phyloP scores from a whole-genome alignment of 176 grass and related monocot species.

The Tillandsia fasciculata region DNA sequence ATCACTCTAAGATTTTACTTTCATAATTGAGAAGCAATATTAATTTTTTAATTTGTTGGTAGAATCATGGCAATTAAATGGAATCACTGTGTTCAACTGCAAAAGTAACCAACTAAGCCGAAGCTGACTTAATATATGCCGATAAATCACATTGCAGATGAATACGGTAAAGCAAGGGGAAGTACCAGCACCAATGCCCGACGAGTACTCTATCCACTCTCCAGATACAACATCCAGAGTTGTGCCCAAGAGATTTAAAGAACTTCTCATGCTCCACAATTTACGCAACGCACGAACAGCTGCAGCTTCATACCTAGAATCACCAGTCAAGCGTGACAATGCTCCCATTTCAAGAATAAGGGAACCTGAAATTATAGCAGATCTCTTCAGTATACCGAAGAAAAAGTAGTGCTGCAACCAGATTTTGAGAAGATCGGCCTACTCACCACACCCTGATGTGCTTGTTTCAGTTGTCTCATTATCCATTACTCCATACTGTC shows the following conservation, averaged over 20 bases:
- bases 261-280: conserved; percentile 99
- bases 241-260: conserved; percentile 89
- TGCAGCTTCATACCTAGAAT: conserved; percentile 84
- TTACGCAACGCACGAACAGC: conserved; percentile 82
- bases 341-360: conserved; percentile 98
- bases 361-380: conserved; percentile 42
- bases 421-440: conserved; percentile 7
- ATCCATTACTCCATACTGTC: conserved; percentile 82
- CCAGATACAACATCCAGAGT: conserved; percentile 84
- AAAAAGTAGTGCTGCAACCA: conserved; percentile 12
- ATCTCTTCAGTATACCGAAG: conserved; percentile 19
- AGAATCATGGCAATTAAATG: not conserved
- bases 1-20: not conserved
- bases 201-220: conserved; percentile 93
- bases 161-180: conserved; percentile 19
- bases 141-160: not conserved
- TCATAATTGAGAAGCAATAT: not conserved
- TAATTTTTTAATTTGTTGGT: not conserved
- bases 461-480: conserved; percentile 97
- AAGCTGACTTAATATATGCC: not conserved
- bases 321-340: conserved; percentile 76
- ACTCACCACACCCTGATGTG: conserved; percentile 95
- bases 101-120: not conserved
- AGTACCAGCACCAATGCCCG: conserved; percentile 94
- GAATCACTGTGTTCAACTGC: not conserved